These are phyloP conservation scores for Sporothrix curviconia DNA, from an alignment of 2,329 filamentous ascomycete genomes.

Conservation along the genomic window DNA sequence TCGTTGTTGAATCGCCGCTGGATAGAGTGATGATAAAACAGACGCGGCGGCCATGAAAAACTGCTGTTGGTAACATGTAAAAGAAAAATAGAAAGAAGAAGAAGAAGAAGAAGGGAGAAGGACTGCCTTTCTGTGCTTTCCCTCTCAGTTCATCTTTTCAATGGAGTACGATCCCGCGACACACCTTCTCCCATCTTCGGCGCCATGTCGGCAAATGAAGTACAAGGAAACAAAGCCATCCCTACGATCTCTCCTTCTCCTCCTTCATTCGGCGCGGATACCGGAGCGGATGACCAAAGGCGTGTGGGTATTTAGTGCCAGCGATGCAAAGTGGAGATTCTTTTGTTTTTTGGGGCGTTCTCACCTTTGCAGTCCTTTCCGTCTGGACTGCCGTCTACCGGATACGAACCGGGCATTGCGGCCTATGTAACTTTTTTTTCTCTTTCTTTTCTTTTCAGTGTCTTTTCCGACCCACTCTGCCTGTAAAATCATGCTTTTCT, in stretches of 20 bases:
- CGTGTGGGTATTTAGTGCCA: too few species aligned
- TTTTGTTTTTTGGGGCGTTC: background rate
- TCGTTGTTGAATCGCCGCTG: too few species aligned
- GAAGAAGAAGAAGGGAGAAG: background rate
- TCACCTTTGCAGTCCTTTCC: constrained; percentile 17
- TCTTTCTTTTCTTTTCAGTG: background rate
- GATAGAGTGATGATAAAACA: background rate
- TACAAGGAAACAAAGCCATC: background rate
- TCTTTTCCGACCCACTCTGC: background rate
- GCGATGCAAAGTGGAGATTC: too few species aligned
- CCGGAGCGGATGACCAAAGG: background rate
- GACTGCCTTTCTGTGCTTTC: background rate
- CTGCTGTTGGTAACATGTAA: too few species aligned
- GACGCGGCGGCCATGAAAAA: background rate
- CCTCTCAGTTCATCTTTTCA: background rate
- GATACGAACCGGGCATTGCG: constrained; percentile 11
- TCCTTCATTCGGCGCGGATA: background rate
- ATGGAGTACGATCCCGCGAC: background rate
- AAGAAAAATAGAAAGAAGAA: background rate
- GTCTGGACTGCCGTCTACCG: constrained; percentile 5
- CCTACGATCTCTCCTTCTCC: background rate
- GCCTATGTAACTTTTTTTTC: background rate
- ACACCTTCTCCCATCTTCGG: background rate
- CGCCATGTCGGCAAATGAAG: background rate
- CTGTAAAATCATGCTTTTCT: background rate